Conservation (phyloP, 805 yeast genomes). For the Saccharomyces eubayanus region DNA sequence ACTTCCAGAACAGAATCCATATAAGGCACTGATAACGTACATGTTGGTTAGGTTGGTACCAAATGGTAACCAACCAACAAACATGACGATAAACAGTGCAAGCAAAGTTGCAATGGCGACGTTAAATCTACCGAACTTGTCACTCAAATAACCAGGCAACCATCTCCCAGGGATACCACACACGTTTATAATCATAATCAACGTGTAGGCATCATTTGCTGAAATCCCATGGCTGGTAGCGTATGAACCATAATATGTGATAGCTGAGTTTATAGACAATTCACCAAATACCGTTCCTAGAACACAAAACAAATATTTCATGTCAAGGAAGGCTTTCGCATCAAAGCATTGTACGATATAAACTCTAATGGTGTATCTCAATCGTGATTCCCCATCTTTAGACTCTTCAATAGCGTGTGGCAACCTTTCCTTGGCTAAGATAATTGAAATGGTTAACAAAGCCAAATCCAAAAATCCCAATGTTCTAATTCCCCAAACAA, state of each 20-base stretch:
- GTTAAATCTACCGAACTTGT: slow-evolving; percentile 45
- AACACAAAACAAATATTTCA: slow-evolving; percentile 36
- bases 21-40: slow-evolving; percentile 39
- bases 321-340: slow-evolving; percentile 35
- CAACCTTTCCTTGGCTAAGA: slow-evolving; percentile 38
- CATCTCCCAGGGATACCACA: slow-evolving; percentile 38
- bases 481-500: slow-evolving; percentile 48
- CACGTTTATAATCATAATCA: slow-evolving; percentile 39
- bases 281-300: slow-evolving; percentile 42
- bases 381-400: slow-evolving; percentile 12
- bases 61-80: slow-evolving; percentile 34
- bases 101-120: slow-evolving; percentile 36
- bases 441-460: slow-evolving; percentile 29
- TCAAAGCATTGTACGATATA: slow-evolving; percentile 30
- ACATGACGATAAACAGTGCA: slow-evolving; percentile 25
- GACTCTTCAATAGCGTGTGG: slow-evolving; percentile 32
- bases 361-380: slow-evolving; percentile 22
- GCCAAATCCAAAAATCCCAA: slow-evolving; percentile 38
- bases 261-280: slow-evolving; percentile 35
- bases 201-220: slow-evolving; percentile 34
- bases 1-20: slow-evolving; percentile 49
- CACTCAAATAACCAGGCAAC: slow-evolving; percentile 38
- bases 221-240: slow-evolving; percentile 39
- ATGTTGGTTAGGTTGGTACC: slow-evolving; percentile 30
- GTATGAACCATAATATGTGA: slow-evolving; percentile 45